These are phyloP conservation scores for Colletotrichum eremochloae DNA, from an alignment of 2,329 filamentous ascomycete genomes.

Conservation along the genomic window DNA sequence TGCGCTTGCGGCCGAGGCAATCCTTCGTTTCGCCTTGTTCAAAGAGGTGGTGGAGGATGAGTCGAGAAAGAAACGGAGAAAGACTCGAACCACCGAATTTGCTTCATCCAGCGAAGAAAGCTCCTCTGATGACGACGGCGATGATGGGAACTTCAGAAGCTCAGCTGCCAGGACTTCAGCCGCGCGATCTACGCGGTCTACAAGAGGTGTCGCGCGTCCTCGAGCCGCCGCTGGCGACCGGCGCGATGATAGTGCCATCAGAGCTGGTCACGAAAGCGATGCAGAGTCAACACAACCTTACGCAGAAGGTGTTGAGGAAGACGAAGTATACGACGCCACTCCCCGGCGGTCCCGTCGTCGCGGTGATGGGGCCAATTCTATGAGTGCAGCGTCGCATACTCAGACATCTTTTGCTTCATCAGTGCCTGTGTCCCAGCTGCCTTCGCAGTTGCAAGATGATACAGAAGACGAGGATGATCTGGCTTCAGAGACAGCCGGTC, in stretches of 20 bases:
- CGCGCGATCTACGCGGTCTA: slow-evolving; percentile 51
- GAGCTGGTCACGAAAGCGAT: slow-evolving; percentile 61
- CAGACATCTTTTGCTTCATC: slow-evolving; percentile 83
- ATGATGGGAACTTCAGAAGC: slow-evolving; percentile 54
- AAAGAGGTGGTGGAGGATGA: slow-evolving; percentile 90
- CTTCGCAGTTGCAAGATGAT: slow-evolving; percentile 58
- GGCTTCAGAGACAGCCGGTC: slow-evolving; percentile 56
- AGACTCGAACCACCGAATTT: slow-evolving; percentile 70
- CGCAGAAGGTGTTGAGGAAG: slow-evolving; percentile 56
- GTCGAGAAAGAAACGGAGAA: slow-evolving; percentile 86
- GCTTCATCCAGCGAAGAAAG: slow-evolving; percentile 72
- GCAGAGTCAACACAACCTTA: slow-evolving; percentile 54
- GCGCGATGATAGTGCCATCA: slow-evolving; percentile 47
- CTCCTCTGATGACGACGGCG: slow-evolving; percentile 72
- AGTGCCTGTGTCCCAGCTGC: slow-evolving; percentile 78
- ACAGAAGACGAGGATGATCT: slow-evolving; percentile 62
- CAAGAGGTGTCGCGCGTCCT: slow-evolving; percentile 51
- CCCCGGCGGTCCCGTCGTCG: slow-evolving; percentile 58
- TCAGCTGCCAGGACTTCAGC: slow-evolving; percentile 46
- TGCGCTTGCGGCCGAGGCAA: slow-evolving; percentile 87
- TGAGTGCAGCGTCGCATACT: slow-evolving; percentile 56
- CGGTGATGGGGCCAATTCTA: slow-evolving; percentile 49
- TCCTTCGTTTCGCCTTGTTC: slow-evolving; percentile 94
- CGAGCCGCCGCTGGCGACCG: slow-evolving; percentile 47
- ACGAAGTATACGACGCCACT: slow-evolving; percentile 60